phyloP scores from a whole-genome alignment of 257 asterid species.

The Gentiana dahurica region DNA sequence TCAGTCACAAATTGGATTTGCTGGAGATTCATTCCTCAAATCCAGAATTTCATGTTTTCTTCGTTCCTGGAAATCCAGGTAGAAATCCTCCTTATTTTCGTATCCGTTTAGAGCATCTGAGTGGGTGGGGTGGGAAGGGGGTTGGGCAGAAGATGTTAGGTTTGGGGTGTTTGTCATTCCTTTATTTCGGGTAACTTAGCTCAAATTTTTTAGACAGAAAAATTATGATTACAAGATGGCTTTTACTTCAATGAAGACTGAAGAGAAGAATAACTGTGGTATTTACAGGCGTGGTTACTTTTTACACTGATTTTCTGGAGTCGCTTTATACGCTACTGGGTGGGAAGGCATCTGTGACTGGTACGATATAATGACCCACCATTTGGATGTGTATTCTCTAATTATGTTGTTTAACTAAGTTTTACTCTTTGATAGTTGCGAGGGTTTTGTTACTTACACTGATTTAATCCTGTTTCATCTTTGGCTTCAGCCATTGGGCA shows the following conservation, averaged over 20 bases:
- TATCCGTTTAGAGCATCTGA: background rate
- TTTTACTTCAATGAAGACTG: background rate
- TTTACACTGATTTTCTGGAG: constrained; percentile 69
- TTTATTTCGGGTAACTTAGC: no score
- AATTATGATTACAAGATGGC: no score
- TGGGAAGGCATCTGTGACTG: constrained; percentile 71
- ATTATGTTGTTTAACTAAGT: constrained; percentile 2
- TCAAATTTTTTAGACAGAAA: no score
- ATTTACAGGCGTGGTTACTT: constrained; percentile 60
- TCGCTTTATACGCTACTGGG: constrained; percentile 53
- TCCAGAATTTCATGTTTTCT: constrained; percentile 57
- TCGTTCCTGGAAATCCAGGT: constrained; percentile 98
- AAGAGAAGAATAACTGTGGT: constrained; percentile 12
- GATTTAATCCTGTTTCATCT: constrained; percentile 9
- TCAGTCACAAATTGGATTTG: constrained; percentile 59
- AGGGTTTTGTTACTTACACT: background rate
- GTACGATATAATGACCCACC: constrained; percentile 26
- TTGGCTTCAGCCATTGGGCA: constrained; percentile 60
- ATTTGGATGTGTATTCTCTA: background rate
- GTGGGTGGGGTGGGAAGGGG: no score
- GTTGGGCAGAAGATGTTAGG: no score
- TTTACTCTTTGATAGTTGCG: background rate
- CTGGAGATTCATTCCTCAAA: constrained; percentile 55
- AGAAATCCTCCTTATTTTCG: background rate
- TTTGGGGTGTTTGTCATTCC: no score